Evolutionary conservation across 2,329 filamentous ascomycete genomes (phyloP), one percentile per base, ranked within the genome.

Genomic region (Gnomoniopsis smithogilvyi): DNA sequence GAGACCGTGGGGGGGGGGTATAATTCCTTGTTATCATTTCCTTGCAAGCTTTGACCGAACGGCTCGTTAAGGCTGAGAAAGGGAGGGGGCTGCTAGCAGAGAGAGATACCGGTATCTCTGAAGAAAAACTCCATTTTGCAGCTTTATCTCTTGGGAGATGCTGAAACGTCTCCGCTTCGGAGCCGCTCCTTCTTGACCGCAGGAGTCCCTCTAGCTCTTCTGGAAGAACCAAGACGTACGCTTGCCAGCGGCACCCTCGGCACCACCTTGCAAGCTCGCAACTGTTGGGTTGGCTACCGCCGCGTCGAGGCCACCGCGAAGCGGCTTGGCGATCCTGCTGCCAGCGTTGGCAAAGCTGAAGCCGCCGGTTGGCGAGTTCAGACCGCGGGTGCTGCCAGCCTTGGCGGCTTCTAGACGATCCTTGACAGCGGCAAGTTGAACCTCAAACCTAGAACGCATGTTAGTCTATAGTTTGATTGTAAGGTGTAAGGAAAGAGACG

Each of bases 321-420:
- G 80, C 19, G 86, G 86, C 74, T 89, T 89, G 55, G 86, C 86
- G 66, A 89, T 89, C 66, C 86, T 79, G 74, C 85, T 88, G 59
- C 86, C 85, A 3, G 80, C 82, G 55, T 76, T 79, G 63, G 78
- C 76, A 67, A 89, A 96, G 75, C 83, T 91, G 73, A 96, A 94
- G 68, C 85, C 54, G 62, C 75, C 76, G 57, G 82, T 80, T 8
- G 84, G 80, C 51, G 86, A 84, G 65, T 85, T 85, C 57, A 97
- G 85, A 56, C 91, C 92, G 65, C 92, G 89, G 12, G 93, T 96
- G 65, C 90, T 95, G 68, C 93, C 92, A 51, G 88, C 86, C 77
- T 98, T 99, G 73, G 93, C 95, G 54, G 92, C 90, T 77, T 99
- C 95, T 65, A 99, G 88, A 63, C 95, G 91, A 74, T 99, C 95